Conservation (phyloP, 345 rosid species). For the Odontarrhena argentea region DNA sequence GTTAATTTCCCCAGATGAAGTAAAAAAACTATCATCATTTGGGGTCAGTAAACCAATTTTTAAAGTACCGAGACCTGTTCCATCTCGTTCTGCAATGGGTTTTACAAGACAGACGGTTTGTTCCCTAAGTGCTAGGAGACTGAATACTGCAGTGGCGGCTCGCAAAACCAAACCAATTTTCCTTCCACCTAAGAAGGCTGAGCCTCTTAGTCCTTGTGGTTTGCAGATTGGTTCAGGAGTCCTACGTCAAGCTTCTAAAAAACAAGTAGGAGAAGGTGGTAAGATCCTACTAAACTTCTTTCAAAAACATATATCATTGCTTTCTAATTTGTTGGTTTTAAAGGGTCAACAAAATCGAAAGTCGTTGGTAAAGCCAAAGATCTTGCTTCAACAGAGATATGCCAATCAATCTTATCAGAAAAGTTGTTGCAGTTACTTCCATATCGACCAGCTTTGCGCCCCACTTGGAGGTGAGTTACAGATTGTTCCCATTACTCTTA, state of each 20-base stretch:
- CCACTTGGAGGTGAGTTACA: constrained; percentile 58
- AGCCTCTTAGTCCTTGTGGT: constrained; percentile 13
- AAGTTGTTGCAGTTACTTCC: constrained; percentile 36
- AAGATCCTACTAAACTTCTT: constrained; percentile 33
- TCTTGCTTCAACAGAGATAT: constrained; percentile 37
- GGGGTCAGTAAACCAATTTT: constrained; percentile 23
- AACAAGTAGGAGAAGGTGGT: constrained; percentile 28
- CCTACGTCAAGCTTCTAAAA: constrained; percentile 23
- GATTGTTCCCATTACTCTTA: not conserved
- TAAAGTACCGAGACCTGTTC: constrained; percentile 36
- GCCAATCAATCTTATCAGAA: constrained; percentile 34
- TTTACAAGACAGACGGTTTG: constrained; percentile 10
- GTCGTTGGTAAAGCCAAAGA: constrained; percentile 36
- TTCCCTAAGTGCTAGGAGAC: constrained; percentile 19
- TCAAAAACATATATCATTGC: constrained; percentile 1
- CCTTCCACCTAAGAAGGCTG: constrained; percentile 28
- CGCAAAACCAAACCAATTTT: constrained; percentile 20
- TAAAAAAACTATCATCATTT: constrained; percentile 34
- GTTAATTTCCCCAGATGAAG: constrained; percentile 52
- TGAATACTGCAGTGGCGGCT: constrained; percentile 26
- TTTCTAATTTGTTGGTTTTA: constrained; percentile 4
- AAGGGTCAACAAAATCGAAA: constrained; percentile 42
- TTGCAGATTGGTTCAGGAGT: constrained; percentile 28
- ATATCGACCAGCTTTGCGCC: constrained; percentile 49
- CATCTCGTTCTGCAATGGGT: constrained; percentile 30